Conservation (phyloP, 179 eudicot species). For the Vitellaria paradoxa region DNA sequence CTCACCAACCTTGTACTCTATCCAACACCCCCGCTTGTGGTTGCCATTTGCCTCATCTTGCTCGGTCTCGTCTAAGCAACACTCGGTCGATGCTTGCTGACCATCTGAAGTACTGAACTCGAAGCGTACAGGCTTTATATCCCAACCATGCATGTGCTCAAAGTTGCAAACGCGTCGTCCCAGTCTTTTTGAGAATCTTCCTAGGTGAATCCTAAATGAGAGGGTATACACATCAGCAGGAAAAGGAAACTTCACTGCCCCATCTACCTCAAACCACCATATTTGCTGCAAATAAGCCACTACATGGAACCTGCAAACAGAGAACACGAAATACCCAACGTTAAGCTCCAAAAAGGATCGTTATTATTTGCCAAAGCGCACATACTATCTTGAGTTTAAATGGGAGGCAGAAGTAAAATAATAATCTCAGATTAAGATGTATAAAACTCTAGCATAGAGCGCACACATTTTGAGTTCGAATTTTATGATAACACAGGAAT, state of each 20-base stretch:
- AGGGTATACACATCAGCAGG: slow-evolving; percentile 77
- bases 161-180: slow-evolving; percentile 79
- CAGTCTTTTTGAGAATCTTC: slow-evolving; percentile 68
- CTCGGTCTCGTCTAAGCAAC: slow-evolving; percentile 65
- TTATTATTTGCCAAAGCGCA: neutral
- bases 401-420: neutral
- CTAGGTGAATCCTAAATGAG: slow-evolving; percentile 80
- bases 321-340: neutral
- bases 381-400: neutral
- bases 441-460: neutral
- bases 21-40: slow-evolving; percentile 90
- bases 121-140: slow-evolving; percentile 77
- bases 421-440: neutral
- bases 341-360: neutral
- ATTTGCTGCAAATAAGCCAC: slow-evolving; percentile 97
- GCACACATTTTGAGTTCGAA: neutral
- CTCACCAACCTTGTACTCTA: slow-evolving; percentile 89
- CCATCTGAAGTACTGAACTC: slow-evolving; percentile 83
- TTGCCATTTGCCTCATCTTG: slow-evolving; percentile 46
- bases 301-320: slow-evolving; percentile 58
- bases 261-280: slow-evolving; percentile 99
- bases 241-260: slow-evolving; percentile 58
- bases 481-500: slow-evolving; percentile 2
- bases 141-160: slow-evolving; percentile 99
- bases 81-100: slow-evolving; percentile 62